These are phyloP conservation scores for Fusarium liriodendri DNA, from an alignment of 2,329 filamentous ascomycete genomes.

Conservation along the genomic window DNA sequence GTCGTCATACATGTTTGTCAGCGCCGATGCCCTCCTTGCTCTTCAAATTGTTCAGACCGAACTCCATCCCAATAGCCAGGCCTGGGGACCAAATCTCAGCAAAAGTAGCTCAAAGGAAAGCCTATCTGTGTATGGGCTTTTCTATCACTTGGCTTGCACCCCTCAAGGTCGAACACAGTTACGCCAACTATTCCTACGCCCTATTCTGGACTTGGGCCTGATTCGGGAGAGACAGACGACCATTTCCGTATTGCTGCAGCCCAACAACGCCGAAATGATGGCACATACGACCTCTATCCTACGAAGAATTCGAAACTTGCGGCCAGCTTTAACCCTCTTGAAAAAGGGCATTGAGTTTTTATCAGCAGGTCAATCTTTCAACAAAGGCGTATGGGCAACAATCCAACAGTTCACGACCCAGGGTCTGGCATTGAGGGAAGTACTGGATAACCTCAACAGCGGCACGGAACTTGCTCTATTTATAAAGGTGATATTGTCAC, in stretches of 20 bases:
- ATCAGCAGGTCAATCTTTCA: conserved; percentile 62
- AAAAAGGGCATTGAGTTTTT: conserved; percentile 78
- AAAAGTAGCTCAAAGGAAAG: conserved; percentile 79
- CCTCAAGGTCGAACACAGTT: conserved; percentile 81
- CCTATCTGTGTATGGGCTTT: conserved; percentile 85
- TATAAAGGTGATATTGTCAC: conserved; percentile 57
- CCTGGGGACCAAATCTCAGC: conserved; percentile 64
- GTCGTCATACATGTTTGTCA: conserved; percentile 77
- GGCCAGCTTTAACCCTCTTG: conserved; percentile 74
- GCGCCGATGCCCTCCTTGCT: conserved; percentile 81
- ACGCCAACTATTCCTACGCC: conserved; percentile 84
- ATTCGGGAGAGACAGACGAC: conserved; percentile 80
- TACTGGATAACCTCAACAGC: conserved; percentile 52
- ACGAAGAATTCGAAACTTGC: conserved; percentile 81
- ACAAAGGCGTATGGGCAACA: conserved; percentile 78
- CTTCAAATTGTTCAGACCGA: conserved; percentile 89
- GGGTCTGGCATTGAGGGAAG: conserved; percentile 75
- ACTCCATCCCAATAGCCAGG: conserved; percentile 83
- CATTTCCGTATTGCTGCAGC: conserved; percentile 73
- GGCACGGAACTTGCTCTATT: conserved; percentile 34
- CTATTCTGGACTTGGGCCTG: conserved; percentile 73
- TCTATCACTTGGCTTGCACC: conserved; percentile 79
- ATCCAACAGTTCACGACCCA: conserved; percentile 78
- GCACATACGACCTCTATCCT: conserved; percentile 70
- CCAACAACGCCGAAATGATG: conserved; percentile 72